Conservation (phyloP, 2,329 filamentous ascomycete genomes). For the Triangularia setosa region DNA sequence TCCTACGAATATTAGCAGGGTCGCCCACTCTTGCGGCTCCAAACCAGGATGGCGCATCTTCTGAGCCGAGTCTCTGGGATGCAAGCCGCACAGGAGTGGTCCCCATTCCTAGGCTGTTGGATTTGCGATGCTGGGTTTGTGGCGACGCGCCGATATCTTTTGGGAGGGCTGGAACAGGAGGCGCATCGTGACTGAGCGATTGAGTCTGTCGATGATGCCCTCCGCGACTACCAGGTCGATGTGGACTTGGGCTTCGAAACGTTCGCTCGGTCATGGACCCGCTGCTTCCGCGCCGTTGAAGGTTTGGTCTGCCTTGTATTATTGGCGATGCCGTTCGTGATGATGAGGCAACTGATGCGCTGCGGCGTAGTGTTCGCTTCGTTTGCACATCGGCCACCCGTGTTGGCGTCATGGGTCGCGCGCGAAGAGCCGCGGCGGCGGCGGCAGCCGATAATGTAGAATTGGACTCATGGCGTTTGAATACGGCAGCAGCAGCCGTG, state of each 20-base stretch:
- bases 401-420: constrained; percentile 72
- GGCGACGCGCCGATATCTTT: constrained; percentile 32
- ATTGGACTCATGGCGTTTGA: constrained; percentile 62
- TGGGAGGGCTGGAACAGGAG: constrained; percentile 74
- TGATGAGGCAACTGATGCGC: constrained; percentile 71
- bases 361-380: constrained; percentile 74
- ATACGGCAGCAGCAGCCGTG: constrained; percentile 77
- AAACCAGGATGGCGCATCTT: constrained; percentile 47
- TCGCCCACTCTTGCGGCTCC: constrained; percentile 42
- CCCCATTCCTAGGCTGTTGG: constrained; percentile 37
- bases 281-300: constrained; percentile 65
- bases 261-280: constrained; percentile 86
- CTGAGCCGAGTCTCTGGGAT: constrained; percentile 45
- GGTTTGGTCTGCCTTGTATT: constrained; percentile 29
- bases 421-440: constrained; percentile 78
- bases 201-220: constrained; percentile 17
- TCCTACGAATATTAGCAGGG: constrained; percentile 41
- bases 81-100: constrained; percentile 47
- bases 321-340: constrained; percentile 35
- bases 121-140: constrained; percentile 26
- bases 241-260: constrained; percentile 73
- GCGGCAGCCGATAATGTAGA: constrained; percentile 75
- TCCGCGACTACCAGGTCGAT: constrained; percentile 39
- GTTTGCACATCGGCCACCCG: constrained; percentile 81
- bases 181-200: constrained; percentile 43